Percentiles rank a stretch among this genome's conserved stretches.
phyloP scores from a whole-genome alignment of 1,284 basidiomycete genomes.

The Vanrija sp. region DNA sequence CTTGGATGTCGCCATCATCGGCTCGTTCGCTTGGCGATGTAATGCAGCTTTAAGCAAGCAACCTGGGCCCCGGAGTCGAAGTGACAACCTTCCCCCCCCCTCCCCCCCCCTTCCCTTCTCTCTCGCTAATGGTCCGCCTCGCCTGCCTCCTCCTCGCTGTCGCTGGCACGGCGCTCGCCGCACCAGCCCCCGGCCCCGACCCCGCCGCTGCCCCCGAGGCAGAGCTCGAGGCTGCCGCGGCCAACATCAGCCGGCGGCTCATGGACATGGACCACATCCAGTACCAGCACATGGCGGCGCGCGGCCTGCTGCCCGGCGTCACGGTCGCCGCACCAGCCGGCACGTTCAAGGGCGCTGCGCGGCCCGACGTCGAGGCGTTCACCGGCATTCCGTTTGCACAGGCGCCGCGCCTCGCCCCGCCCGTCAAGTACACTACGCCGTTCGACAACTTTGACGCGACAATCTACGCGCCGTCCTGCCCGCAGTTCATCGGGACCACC shows the following conservation, averaged over 20 bases:
- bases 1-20: no score
- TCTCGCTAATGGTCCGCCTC: no score
- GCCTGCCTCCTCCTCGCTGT: not conserved
- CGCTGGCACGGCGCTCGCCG: not conserved
- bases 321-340: constrained; percentile 9
- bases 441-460: constrained; percentile 12
- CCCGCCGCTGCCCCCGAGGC: not conserved
- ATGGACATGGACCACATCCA: not conserved
- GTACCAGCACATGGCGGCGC: constrained; percentile 2
- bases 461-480: constrained; percentile 5
- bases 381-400: constrained; percentile 62
- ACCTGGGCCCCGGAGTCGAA: no score
- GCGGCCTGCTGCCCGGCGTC: not conserved
- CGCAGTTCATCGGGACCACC: constrained; percentile 8
- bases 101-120: no score
- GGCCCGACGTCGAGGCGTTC: constrained; percentile 7
- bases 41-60: no score
- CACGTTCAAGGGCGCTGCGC: constrained; percentile 3
- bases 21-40: no score
- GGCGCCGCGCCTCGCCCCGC: constrained; percentile 51
- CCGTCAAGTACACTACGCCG: constrained; percentile 48
- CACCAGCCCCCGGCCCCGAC: not conserved
- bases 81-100: no score
- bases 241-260: not conserved
- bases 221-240: no score